These are phyloP conservation scores for Colletotrichum liaoningense DNA, from an alignment of 2,329 filamentous ascomycete genomes.

Conservation along the genomic window DNA sequence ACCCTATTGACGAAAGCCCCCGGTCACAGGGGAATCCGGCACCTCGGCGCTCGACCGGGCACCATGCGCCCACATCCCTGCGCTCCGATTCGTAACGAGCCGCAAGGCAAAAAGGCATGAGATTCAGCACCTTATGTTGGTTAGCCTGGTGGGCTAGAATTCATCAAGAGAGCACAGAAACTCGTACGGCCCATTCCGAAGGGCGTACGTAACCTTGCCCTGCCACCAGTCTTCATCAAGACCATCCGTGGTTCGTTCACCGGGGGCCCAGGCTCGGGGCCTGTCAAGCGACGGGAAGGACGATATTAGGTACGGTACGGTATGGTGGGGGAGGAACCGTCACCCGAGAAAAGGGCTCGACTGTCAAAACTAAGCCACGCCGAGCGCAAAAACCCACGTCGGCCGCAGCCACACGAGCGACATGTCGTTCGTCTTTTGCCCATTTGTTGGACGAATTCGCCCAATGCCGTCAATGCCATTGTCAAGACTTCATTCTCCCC, in stretches of 20 bases:
- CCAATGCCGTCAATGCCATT: not conserved
- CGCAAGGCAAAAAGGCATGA: not conserved
- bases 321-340: not conserved
- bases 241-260: not conserved
- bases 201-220: not conserved
- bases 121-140: not conserved
- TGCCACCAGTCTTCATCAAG: not conserved
- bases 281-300: not conserved
- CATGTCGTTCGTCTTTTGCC: constrained; percentile 8
- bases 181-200: not conserved
- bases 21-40: not conserved
- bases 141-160: not conserved
- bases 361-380: constrained; percentile 8
- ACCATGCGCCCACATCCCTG: not conserved
- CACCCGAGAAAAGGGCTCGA: not conserved
- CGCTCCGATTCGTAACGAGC: not conserved
- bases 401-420: not conserved
- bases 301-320: not conserved
- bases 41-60: not conserved
- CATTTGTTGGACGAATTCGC: not conserved
- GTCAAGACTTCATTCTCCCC: not conserved
- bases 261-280: not conserved
- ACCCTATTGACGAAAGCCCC: not conserved
- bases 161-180: not conserved
- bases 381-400: not conserved